These are phyloP conservation scores for Taxawa tesnikishii DNA, from an alignment of 2,329 filamentous ascomycete genomes.

Conservation along the genomic window DNA sequence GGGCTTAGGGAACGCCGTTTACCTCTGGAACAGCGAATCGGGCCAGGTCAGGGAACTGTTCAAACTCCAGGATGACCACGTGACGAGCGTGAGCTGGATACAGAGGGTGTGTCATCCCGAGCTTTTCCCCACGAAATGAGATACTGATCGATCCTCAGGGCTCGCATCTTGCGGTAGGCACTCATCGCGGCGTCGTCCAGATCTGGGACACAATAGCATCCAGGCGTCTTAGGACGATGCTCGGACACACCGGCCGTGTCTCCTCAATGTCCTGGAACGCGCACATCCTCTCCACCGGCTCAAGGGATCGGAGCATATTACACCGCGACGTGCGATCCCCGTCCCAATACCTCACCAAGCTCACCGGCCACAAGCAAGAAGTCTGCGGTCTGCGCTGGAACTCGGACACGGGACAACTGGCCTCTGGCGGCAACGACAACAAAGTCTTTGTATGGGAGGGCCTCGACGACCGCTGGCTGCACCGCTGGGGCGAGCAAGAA, in stretches of 20 bases:
- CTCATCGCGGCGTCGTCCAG: constrained; percentile 85
- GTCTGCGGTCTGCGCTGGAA: constrained; percentile 97
- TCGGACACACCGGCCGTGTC: constrained; percentile 84
- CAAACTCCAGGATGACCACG: constrained; percentile 81
- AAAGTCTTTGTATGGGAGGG: constrained; percentile 99
- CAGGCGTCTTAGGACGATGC: constrained; percentile 85
- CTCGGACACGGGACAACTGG: constrained; percentile 85
- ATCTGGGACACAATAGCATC: constrained; percentile 93
- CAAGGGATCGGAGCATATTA: constrained; percentile 83
- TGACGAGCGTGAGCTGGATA: constrained; percentile 97
- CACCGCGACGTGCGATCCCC: constrained; percentile 90
- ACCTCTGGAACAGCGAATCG: constrained; percentile 94
- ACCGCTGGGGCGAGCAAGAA: constrained; percentile 88
- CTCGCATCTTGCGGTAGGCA: constrained; percentile 90
- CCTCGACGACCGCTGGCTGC: constrained; percentile 78
- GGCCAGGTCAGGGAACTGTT: constrained; percentile 90
- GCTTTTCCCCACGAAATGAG: background rate
- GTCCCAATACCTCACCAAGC: constrained; percentile 75
- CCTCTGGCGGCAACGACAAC: constrained; percentile 95
- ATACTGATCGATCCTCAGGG: constrained; percentile 35
- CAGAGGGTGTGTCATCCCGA: constrained; percentile 50
- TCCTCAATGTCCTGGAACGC: constrained; percentile 96
- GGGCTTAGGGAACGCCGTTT: constrained; percentile 82
- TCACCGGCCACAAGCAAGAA: constrained; percentile 94
- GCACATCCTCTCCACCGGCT: constrained; percentile 92